Base-by-base conservation (phyloP, 2,329 filamentous ascomycete genomes). In the Cladophialophora psammophila region DNA sequence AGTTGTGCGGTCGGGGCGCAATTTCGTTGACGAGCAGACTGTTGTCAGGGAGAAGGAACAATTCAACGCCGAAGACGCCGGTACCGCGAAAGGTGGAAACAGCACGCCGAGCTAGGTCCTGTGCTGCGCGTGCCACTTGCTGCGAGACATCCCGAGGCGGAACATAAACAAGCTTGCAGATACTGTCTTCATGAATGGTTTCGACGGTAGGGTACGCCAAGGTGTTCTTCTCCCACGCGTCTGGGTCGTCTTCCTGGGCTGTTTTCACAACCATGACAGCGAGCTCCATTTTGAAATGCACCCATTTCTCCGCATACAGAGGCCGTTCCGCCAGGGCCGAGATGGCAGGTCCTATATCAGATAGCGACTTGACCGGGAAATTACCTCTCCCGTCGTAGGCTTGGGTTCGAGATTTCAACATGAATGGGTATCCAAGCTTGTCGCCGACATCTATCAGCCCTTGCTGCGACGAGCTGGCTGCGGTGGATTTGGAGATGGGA, bases 261-360 rank as follows among this genome's bases (percentile, higher is more conserved):
- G 92, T 96, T 75, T 96, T 91, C 65, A 98, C 88, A 8, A 97
- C 94, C 89, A 98, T 97, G 72, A 97, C 94, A 5, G 95, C 92
- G 61, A 98, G 82, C 81, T 98, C 94, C 81, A 91, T 90, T 73
- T 86, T 86, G 79, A 97, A 98, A 26, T 91, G 86, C 12, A 91
- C 90, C 87, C 91, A 97, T 78, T 92, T 92, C 81, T 98, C 94
- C 0, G 92, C 94, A 75, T 97, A 98, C 50, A 97, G 83, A 2
- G 89, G 87, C 20, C 92, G 81, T 15, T 86, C 86, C 50, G 88
- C 88, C 57, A 98, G 85, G 1, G 88, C 87, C 65, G 89, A 80
- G 20, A 92, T 81, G 0, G 92, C 93, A n/a, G 83, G 82, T 26
- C 86, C 84, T 66, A 91, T 86, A 69, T 90, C 87, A 12, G 79